These are phyloP conservation scores for Stachybotrys chlorohalonatus DNA, from an alignment of 2,329 filamentous ascomycete species.

Conservation along the genomic window DNA sequence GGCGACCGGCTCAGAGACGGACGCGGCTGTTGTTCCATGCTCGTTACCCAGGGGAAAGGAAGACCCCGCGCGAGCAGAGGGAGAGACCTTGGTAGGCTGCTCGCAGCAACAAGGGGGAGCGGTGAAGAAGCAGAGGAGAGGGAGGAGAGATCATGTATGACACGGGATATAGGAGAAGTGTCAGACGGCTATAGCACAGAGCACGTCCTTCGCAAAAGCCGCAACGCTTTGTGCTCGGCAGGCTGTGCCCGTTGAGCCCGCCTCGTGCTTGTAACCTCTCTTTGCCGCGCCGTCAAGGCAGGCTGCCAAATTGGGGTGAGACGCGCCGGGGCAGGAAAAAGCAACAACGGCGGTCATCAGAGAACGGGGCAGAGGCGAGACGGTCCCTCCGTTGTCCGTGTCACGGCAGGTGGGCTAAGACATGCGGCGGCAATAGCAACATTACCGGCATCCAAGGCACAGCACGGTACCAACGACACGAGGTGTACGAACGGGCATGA, in stretches of 20 bases:
- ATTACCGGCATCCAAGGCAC: neutral
- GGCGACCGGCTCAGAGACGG: constrained; percentile 5
- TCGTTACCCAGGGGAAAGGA: neutral
- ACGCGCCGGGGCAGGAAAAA: neutral
- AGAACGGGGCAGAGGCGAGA: neutral
- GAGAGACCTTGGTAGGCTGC: neutral
- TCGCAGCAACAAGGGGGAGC: no score
- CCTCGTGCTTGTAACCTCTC: neutral
- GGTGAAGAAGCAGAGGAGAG: neutral
- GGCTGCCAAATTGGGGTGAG: neutral
- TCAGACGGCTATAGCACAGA: no score
- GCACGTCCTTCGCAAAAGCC: no score
- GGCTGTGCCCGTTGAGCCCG: no score
- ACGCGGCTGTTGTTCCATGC: constrained; percentile 1
- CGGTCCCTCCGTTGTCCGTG: neutral
- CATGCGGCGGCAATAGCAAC: neutral
- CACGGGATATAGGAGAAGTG: no score
- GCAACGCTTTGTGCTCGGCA: neutral
- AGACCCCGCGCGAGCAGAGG: neutral
- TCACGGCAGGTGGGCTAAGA: neutral
- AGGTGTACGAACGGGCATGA: no score
- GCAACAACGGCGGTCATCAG: neutral
- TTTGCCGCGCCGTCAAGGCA: neutral
- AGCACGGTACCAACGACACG: no score
- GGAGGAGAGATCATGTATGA: no score